Evolutionary conservation across 2,329 filamentous ascomycete genomes (phyloP).

Genomic region (Talaromyces islandicus): DNA sequence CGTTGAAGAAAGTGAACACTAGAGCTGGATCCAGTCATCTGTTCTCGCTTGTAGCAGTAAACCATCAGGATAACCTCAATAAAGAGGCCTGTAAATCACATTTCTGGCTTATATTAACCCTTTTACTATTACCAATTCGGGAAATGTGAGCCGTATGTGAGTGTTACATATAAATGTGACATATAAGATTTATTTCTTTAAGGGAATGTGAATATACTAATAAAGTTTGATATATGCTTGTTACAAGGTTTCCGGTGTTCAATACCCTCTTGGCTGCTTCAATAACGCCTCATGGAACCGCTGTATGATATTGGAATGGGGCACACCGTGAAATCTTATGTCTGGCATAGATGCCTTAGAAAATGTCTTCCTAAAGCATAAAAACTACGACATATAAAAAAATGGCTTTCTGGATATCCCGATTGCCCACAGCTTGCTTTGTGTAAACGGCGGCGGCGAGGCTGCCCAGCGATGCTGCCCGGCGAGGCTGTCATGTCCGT

Average conservation of each 20-base stretch:
- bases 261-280: neutral
- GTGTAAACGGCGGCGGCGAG: neutral
- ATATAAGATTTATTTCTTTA: neutral
- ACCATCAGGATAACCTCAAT: neutral
- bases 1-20: neutral
- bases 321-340: neutral
- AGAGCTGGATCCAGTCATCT: neutral
- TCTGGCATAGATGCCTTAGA: neutral
- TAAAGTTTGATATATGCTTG: neutral
- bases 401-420: neutral
- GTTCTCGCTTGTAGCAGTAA: neutral
- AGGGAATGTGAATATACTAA: neutral
- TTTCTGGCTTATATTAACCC: neutral
- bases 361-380: neutral
- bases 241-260: neutral
- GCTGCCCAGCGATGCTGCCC: too few relatives aligned
- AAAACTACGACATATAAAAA: too few relatives aligned
- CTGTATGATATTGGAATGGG: neutral
- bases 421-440: neutral
- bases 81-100: neutral
- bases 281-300: neutral
- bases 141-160: neutral
- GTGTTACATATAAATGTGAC: neutral
- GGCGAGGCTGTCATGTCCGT: too few relatives aligned
- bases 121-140: neutral